These are phyloP conservation scores for Apiotrichum gracile DNA, from an alignment of 1,284 basidiomycete species.

Conservation along the genomic window DNA sequence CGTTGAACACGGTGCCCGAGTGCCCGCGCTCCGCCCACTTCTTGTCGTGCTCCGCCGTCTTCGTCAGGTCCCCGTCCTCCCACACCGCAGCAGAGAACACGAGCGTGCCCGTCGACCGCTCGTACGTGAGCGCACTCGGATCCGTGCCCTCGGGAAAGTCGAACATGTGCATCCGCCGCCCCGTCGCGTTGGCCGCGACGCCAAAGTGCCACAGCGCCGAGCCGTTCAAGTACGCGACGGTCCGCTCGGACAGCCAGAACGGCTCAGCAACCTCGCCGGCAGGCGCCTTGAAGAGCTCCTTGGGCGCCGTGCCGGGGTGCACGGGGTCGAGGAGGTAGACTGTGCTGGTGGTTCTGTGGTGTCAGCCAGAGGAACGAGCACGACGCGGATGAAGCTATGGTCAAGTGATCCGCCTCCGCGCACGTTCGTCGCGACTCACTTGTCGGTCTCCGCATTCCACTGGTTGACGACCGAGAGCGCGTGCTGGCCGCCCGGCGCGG, in stretches of 20 bases:
- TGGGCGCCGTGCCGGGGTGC: constrained; percentile 7
- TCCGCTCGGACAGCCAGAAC: constrained; percentile 38
- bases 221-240: constrained; percentile 43
- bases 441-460: constrained; percentile 62
- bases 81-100: constrained; percentile 71
- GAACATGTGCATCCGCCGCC: constrained; percentile 18
- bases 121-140: constrained; percentile 62
- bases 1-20: constrained; percentile 71
- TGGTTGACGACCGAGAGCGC: constrained; percentile 63
- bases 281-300: constrained; percentile 19
- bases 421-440: constrained; percentile 61
- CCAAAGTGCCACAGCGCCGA: constrained; percentile 22
- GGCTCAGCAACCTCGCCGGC: constrained; percentile 23
- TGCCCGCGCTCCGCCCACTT: constrained; percentile 65
- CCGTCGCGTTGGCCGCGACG: constrained; percentile 12
- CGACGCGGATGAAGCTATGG: no score
- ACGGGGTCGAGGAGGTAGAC: constrained; percentile 50
- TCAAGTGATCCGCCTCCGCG: no score
- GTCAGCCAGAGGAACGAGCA: background rate
- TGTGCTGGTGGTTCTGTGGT: constrained; percentile 59
- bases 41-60: constrained; percentile 62
- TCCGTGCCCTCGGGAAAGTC: constrained; percentile 51
- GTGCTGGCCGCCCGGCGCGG: constrained; percentile 61
- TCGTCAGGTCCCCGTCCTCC: constrained; percentile 62
- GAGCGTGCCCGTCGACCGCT: constrained; percentile 25